phyloP scores from a whole-genome alignment of 305 asterid genomes.

The Salvia sclarea region DNA sequence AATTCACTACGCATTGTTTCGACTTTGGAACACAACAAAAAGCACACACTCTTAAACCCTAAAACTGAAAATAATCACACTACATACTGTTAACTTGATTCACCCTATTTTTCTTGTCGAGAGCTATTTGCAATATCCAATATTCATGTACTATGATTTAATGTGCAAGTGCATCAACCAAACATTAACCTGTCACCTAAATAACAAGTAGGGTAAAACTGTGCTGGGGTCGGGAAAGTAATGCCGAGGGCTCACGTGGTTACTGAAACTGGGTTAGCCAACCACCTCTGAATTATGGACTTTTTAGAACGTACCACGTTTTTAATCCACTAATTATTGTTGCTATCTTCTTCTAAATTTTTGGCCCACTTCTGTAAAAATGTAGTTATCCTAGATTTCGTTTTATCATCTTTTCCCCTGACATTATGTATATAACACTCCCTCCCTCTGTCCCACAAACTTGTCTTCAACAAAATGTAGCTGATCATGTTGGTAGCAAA shows the following conservation, averaged over 20 bases:
- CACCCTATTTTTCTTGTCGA: too few relatives aligned
- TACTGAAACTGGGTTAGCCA: slow-evolving; percentile 29
- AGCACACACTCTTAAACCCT: too few relatives aligned
- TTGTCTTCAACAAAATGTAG: too few relatives aligned
- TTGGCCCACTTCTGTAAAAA: slow-evolving; percentile 21
- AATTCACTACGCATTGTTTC: slow-evolving; percentile 22
- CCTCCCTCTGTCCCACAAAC: too few relatives aligned
- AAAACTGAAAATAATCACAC: too few relatives aligned
- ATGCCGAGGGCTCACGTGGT: slow-evolving; percentile 37
- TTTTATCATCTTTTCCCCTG: background rate
- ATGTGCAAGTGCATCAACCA: too few relatives aligned
- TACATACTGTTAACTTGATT: too few relatives aligned
- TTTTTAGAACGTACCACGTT: slow-evolving; percentile 17
- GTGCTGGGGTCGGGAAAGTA: background rate
- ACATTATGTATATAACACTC: background rate
- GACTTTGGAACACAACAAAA: slow-evolving; percentile 13
- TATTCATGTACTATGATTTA: too few relatives aligned
- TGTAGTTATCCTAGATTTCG: background rate
- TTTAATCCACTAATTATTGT: slow-evolving; percentile 28
- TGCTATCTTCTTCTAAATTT: background rate
- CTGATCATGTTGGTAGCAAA: too few relatives aligned
- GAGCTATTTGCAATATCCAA: too few relatives aligned
- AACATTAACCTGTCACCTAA: too few relatives aligned
- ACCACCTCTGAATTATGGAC: slow-evolving; percentile 32
- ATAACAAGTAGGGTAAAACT: too few relatives aligned